Evolutionary conservation across 116 monocot species (phyloP), one percentile per base, ranked within the genome.

Genomic region (Cymodocea nodosa): DNA sequence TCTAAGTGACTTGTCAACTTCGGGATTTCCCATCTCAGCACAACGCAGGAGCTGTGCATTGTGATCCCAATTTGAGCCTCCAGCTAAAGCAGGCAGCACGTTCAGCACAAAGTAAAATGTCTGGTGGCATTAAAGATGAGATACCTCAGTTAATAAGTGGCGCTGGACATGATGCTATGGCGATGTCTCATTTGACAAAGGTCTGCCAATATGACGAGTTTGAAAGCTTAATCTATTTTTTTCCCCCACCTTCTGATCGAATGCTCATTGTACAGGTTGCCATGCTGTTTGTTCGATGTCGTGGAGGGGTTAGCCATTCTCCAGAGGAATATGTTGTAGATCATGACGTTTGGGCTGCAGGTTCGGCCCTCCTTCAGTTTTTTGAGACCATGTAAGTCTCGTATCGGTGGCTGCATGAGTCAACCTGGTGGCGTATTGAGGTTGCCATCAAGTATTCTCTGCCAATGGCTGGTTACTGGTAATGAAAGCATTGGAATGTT

Each of bases 261-360:
- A 35, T 63, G 16, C 49, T 60, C 15, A 23, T 60, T 52, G 30
- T 4, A n/a, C 36, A 70, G 89, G 74, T 89, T n/a, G 89, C 86
- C n/a, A 95, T 95, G 95, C 56, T 95, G 44, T 95, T 95, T 77
- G 90, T 95, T 23, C 84, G 95, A 10, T 95, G 95, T 50, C 80
- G 85, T 2, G 85, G 83, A 12, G 95, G 95, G 5, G 50, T 90
- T 12, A 95, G 95, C 73, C 95, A 95, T 79, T 90, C 95, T 35
- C 90, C 90, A 0, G 76, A 85, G 37, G 95, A 95, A 66, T 76
- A 67, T 74, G 95, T 85, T 51, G 40, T 57, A 51, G 85, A 87
- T 54, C 71, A 87, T 74, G 90, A 95, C 66, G 83, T 95, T n/a
- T 90, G 90, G 95, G 81, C 81, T 15, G 84, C 90, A 53, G 85